phyloP scores from a whole-genome alignment of 2,329 filamentous ascomycete species.

The Nakataea oryzae region DNA sequence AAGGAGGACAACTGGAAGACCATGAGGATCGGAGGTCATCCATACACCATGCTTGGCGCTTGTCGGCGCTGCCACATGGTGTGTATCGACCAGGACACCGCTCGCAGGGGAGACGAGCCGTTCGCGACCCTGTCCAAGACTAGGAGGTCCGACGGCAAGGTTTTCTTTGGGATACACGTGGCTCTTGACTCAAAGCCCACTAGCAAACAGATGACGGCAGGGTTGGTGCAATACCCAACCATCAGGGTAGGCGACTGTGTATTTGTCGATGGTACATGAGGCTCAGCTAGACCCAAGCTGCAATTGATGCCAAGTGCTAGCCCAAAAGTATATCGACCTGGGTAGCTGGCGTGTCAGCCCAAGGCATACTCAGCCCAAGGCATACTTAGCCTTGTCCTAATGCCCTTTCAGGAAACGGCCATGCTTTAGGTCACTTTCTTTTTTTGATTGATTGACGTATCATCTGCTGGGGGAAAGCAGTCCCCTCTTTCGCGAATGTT shows the following conservation, averaged over 20 bases:
- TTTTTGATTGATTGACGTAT: no score
- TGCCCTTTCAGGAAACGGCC: no score
- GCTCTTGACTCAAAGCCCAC: conserved; percentile 25
- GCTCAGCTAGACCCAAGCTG: not conserved
- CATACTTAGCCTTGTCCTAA: no score
- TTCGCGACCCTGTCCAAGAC: conserved; percentile 84
- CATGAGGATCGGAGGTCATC: conserved; percentile 53
- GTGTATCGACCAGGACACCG: conserved; percentile 80
- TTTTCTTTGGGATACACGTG: conserved; percentile 84
- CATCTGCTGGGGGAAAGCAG: no score
- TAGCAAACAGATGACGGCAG: conserved; percentile 1
- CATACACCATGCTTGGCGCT: conserved; percentile 64
- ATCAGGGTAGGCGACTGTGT: conserved; percentile 40
- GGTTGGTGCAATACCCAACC: conserved; percentile 26
- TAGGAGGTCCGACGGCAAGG: conserved; percentile 69
- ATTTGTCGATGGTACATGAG: conserved; percentile 9
- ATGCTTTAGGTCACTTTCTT: not conserved
- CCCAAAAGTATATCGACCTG: not conserved
- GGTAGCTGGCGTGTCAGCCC: not conserved
- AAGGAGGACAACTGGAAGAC: conserved; percentile 69
- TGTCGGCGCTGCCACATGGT: conserved; percentile 95
- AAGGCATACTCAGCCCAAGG: not conserved
- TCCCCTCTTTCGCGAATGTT: not conserved
- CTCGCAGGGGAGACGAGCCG: conserved; percentile 69
- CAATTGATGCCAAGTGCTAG: no score